phyloP scores from a whole-genome alignment of 179 eudicot species.

The Amaranthus tricolor region DNA sequence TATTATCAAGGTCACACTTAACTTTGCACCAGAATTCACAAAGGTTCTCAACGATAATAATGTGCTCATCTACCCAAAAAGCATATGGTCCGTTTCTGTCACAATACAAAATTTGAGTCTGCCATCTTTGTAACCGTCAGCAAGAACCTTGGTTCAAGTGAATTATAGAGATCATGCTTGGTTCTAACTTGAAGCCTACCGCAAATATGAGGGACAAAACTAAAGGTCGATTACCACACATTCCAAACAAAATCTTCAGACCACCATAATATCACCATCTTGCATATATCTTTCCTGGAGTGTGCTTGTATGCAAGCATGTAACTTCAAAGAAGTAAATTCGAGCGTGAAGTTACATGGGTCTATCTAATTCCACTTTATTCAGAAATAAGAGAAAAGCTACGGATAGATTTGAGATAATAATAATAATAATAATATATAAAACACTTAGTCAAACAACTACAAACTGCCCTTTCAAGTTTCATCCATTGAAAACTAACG shows the following conservation, averaged over 20 bases:
- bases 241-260: conserved; percentile 15
- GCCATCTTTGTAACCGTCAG: conserved; percentile 60
- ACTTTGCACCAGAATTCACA: conserved; percentile 61
- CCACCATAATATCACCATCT: conserved; percentile 11
- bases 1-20: conserved; percentile 36
- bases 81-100: conserved; percentile 70
- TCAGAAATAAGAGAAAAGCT: background rate
- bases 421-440: background rate
- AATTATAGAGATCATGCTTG: conserved; percentile 46
- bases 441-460: background rate
- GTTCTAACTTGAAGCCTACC: conserved; percentile 33
- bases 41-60: conserved; percentile 56
- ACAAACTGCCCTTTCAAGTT: too few relatives aligned
- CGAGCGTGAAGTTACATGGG: conserved; percentile 12
- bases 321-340: conserved; percentile 15
- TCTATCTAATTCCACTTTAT: conserved; percentile 12
- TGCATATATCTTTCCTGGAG: conserved; percentile 17
- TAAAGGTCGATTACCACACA: conserved; percentile 22
- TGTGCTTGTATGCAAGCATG: conserved; percentile 7
- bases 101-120: conserved; percentile 54
- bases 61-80: conserved; percentile 69
- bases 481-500: too few relatives aligned
- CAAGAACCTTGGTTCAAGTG: conserved; percentile 72
- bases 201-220: conserved; percentile 31
- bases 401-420: background rate